Percentiles rank a stretch among this genome's conserved stretches.
Conservation (phyloP, 2,329 filamentous ascomycete genomes). For the Penicillium sclerotiorum region DNA sequence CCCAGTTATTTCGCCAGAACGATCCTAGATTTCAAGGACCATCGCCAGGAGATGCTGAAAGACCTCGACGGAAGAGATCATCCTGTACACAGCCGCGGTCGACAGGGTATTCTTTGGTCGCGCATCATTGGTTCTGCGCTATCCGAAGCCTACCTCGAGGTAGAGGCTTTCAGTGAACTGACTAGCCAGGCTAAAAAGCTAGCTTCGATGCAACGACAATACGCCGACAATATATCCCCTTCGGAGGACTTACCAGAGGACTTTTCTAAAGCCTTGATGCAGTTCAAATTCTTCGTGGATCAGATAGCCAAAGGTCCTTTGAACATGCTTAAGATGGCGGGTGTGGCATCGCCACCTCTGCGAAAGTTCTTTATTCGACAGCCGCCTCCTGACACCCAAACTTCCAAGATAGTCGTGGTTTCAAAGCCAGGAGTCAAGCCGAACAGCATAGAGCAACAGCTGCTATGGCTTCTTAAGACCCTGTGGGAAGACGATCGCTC, state of each 20-base stretch:
- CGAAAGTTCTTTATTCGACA: constrained; percentile 15
- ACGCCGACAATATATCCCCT: constrained; percentile 3
- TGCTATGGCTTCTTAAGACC: constrained; percentile 10
- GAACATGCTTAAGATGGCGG: constrained; percentile 1
- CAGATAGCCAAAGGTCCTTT: constrained; percentile 1
- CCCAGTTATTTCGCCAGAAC: constrained; percentile 56
- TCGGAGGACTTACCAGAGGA: constrained; percentile 12
- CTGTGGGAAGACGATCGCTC: constrained; percentile 34
- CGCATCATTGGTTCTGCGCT: neutral
- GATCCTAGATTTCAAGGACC: constrained; percentile 50
- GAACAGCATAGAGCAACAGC: neutral
- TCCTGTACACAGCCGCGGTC: neutral
- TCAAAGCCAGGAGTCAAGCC: neutral
- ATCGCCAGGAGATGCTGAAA: constrained; percentile 49
- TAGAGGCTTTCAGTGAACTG: constrained; percentile 4
- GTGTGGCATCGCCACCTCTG: constrained; percentile 10
- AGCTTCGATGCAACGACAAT: constrained; percentile 1
- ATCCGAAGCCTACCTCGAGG: constrained; percentile 5
- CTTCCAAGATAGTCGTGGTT: neutral
- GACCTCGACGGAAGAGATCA: constrained; percentile 37
- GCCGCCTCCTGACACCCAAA: neutral
- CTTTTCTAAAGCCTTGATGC: constrained; percentile 7
- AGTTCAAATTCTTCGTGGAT: constrained; percentile 5
- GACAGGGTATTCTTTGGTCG: constrained; percentile 2
- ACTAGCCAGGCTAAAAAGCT: constrained; percentile 3